These are phyloP conservation scores for Paecilomyces sp. DNA, from an alignment of 2,329 filamentous ascomycete genomes.

Conservation along the genomic window DNA sequence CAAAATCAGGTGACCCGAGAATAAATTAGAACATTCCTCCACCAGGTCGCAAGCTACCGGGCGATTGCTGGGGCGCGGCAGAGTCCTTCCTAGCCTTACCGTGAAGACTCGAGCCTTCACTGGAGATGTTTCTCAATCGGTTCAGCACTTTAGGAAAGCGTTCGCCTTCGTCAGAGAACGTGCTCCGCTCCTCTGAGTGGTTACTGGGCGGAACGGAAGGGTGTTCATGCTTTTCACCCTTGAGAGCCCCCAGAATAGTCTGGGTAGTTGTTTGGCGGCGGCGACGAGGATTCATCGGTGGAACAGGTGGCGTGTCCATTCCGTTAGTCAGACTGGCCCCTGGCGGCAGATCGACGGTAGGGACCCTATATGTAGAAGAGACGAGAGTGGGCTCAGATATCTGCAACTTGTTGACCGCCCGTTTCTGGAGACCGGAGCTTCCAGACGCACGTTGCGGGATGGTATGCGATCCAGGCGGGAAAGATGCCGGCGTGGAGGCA, in stretches of 20 bases:
- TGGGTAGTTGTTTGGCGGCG: slow-evolving; percentile 42
- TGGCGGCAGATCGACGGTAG: slow-evolving; percentile 51
- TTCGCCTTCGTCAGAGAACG: slow-evolving; percentile 36
- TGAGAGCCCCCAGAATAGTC: slow-evolving; percentile 32
- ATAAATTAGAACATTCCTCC: slow-evolving; percentile 31
- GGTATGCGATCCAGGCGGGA: slow-evolving; percentile 13
- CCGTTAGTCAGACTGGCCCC: slow-evolving; percentile 50
- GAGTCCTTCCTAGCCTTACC: slow-evolving; percentile 36
- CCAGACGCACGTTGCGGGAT: slow-evolving; percentile 23
- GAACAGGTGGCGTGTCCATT: slow-evolving; percentile 46
- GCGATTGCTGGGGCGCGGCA: slow-evolving; percentile 25
- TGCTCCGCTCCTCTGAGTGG: slow-evolving; percentile 28
- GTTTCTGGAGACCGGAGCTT: slow-evolving; percentile 41
- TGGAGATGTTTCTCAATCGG: slow-evolving; percentile 42
- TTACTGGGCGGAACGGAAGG: slow-evolving; percentile 14
- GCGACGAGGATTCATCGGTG: slow-evolving; percentile 54
- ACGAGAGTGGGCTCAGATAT: slow-evolving; percentile 54
- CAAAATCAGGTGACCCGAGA: neutral
- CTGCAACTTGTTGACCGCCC: slow-evolving; percentile 52
- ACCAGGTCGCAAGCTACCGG: slow-evolving; percentile 21
- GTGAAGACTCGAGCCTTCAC: slow-evolving; percentile 44
- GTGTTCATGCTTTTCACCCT: slow-evolving; percentile 25
- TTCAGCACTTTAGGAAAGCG: slow-evolving; percentile 30
- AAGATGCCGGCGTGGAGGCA: slow-evolving; percentile 18
- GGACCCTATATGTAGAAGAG: slow-evolving; percentile 50